Base-by-base conservation (phyloP, 2,329 filamentous ascomycete genomes). In the Fusarium subglutinans region DNA sequence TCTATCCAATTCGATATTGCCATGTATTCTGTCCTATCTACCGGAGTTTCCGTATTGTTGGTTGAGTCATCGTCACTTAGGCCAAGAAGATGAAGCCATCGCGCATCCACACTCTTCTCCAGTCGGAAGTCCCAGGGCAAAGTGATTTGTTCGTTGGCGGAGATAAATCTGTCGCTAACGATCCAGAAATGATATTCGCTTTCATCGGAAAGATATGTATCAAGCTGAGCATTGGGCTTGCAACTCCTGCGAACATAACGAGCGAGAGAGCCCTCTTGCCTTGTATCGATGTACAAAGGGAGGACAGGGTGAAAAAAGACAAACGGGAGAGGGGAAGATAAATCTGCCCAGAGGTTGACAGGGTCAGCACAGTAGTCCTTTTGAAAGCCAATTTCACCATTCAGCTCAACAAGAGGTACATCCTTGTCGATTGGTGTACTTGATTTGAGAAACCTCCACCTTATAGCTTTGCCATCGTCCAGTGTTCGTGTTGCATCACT, bases 161-260 rank as follows among this genome's bases (percentile, higher is more conserved):
- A 83, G 63, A 98, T 95, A 43, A 92, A 88, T 60, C 93, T 89
- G 76, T 94, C 94, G 77, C 94, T 95, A 67, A 98, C 90, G 72
- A 98, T 92, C 89, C 96, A 98, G 81, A 98, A 98, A 80, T 96
- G 94, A 79, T 96, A 97, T 74, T 96, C 92, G 3, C 91, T 91
- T 8, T 89, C 88, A 53, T 91, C 91, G 4, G 94, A 94, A 54
- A 98, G 89, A 74, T 95, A 93, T 0, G 95, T 97, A 80, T 96
- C 95, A 77, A 98, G 86, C 38, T 90, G 88, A n/a, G 96, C 90
- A 79, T 98, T 99, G 3, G 96, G 94, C 70, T 90, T 91, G 84
- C 96, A 99, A 78, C 96, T 98, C 74, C 96, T 90, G 64, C 96
- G 91, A n/a, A 97, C 91, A 80, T 96, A 98, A 50, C 96, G 93